Percentiles rank a stretch among this genome's conserved stretches.
These are phyloP conservation scores for Phytophthora rubi DNA, from an alignment of 352 stramenopile genomes.

Conservation along the genomic window DNA sequence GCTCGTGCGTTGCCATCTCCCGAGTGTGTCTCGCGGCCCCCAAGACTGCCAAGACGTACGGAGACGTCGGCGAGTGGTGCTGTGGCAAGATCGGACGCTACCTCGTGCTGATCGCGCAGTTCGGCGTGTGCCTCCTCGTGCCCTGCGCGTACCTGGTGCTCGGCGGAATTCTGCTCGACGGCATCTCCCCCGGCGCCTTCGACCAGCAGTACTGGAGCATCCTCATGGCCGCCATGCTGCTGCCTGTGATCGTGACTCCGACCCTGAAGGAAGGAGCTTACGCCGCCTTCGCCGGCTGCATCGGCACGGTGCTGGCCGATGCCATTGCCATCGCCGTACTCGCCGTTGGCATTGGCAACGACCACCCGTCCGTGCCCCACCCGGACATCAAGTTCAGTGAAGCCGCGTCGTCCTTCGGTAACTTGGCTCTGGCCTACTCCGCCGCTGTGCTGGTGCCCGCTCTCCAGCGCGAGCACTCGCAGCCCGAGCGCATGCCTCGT, in stretches of 20 bases:
- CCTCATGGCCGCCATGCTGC: conserved; percentile 47
- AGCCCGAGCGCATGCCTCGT: conserved; percentile 54
- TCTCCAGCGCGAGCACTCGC: conserved; percentile 55
- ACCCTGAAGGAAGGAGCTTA: conserved; percentile 56
- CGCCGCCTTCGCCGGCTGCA: conserved; percentile 46
- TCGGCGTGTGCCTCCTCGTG: conserved; percentile 50
- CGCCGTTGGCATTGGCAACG: conserved; percentile 39
- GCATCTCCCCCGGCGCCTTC: conserved; percentile 49
- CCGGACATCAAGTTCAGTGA: conserved; percentile 50
- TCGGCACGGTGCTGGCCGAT: conserved; percentile 54
- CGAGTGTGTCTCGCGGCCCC: conserved; percentile 56
- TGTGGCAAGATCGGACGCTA: conserved; percentile 46
- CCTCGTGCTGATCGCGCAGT: conserved; percentile 46
- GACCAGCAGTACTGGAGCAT: conserved; percentile 50
- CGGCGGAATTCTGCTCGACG: conserved; percentile 46
- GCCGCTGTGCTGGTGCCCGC: conserved; percentile 53
- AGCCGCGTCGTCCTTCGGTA: conserved; percentile 51
- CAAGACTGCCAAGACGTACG: conserved; percentile 53
- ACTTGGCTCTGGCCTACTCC: conserved; percentile 54
- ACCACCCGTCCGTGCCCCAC: conserved; percentile 35
- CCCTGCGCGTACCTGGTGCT: conserved; percentile 60
- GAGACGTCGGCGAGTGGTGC: conserved; percentile 57
- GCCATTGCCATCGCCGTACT: conserved; percentile 46
- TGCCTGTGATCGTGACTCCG: conserved; percentile 54
- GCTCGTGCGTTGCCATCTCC: conserved; percentile 48